Conservation (phyloP, 495 filamentous ascomycete genomes). For the Parathielavia hyrcaniae region DNA sequence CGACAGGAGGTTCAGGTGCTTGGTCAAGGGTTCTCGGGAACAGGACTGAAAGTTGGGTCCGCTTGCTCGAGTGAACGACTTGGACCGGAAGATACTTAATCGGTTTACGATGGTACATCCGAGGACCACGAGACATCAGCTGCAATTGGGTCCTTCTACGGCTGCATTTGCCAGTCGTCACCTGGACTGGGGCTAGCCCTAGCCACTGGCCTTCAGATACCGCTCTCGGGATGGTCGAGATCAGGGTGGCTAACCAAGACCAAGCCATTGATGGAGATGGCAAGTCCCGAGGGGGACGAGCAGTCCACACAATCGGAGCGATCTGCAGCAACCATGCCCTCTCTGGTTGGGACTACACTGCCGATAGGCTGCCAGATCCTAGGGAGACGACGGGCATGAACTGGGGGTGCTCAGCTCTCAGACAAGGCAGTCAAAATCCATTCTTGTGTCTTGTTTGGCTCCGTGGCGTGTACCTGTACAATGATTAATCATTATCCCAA, state of each 20-base stretch:
- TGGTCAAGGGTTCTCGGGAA: not conserved
- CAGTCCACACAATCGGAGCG: not conserved
- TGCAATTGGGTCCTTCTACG: conserved; percentile 3
- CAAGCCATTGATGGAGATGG: not conserved
- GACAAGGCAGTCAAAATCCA: not conserved
- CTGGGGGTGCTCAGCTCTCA: not conserved
- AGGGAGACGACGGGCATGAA: not conserved
- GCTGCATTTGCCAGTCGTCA: not conserved
- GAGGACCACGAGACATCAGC: not conserved
- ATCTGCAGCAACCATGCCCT: conserved; percentile 3
- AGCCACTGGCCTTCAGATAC: conserved; percentile 4
- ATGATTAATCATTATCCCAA: too few relatives aligned
- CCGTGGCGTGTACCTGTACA: not conserved
- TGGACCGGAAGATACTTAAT: not conserved
- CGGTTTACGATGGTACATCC: conserved; percentile 6
- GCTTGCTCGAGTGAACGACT: not conserved
- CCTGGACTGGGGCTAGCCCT: not conserved
- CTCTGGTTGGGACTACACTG: not conserved
- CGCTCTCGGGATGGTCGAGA: not conserved
- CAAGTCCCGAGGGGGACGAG: too few relatives aligned
- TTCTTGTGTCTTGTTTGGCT: not conserved
- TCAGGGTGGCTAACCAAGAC: not conserved
- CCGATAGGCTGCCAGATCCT: not conserved
- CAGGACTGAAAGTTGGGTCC: not conserved
- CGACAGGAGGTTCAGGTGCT: too few relatives aligned